Base-by-base conservation (phyloP, 2,329 filamentous ascomycete genomes). In the Cylindrodendrum hubeiense region DNA sequence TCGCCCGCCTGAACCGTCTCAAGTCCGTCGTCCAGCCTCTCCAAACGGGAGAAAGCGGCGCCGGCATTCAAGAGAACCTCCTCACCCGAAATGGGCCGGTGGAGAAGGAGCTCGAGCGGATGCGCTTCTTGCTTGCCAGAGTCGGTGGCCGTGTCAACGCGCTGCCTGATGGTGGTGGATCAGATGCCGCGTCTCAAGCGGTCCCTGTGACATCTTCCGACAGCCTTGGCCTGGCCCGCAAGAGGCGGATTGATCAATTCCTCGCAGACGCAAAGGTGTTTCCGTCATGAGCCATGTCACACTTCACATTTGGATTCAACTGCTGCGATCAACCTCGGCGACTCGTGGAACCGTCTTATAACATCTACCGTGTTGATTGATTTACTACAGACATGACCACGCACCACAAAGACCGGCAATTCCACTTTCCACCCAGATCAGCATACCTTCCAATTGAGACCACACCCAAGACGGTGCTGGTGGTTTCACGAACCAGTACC, bases 91-190 rank as follows among this genome's bases (percentile, higher is more conserved):
- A 91, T 74, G 89, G 90, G 2, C 85, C 89, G 51, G 77, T 94
- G 10, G 90, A 91, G 74, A 81, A 81, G 57, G 91, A 93, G 78
- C 80, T 94, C 59, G 87, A 90, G 76, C 86, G 85, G 67, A 92
- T 91, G 85, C 85, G 89, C 34, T 82, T 90, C 68, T 78, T 94
- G 66, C 82, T 91, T 59, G 84, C 85, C 1, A 83, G 89, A 26
- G 88, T 91, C 0, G 84, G 85, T 5, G 87, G 84, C 2, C 83
- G 87, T 21, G 80, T 91, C n/a, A 57, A 71, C 43, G 64, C 68
- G 26, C 39, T 75, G n/a, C 68, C 73, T 5, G 55, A 66, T 1
- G 33, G 65, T 2, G 64, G 60, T 26, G 30, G 7, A 22, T 39
- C 46, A 1, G 65, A 65, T 49, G 39, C 59, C 0, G 10, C 41